These are phyloP conservation scores for Calonectria honghensis DNA, from an alignment of 2,329 filamentous ascomycete species.

Conservation along the genomic window DNA sequence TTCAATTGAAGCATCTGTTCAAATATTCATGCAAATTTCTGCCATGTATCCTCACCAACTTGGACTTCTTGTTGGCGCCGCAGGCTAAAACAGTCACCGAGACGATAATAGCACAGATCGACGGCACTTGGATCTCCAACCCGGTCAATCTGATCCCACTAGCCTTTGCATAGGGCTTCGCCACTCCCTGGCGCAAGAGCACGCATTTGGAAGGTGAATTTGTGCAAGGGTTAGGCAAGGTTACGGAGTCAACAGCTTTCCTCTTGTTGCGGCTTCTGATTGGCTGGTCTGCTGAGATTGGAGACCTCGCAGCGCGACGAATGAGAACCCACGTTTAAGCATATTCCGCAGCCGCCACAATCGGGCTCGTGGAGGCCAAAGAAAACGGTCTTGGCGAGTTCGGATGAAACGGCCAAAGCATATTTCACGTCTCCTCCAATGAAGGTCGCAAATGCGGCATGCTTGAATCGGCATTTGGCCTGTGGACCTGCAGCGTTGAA, in stretches of 20 bases:
- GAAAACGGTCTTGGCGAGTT: slow-evolving; percentile 6
- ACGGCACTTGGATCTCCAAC: slow-evolving; percentile 20
- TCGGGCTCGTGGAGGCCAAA: not conserved
- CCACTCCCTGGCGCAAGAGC: not conserved
- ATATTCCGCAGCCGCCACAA: not conserved
- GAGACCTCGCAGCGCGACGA: not conserved
- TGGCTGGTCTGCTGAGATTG: slow-evolving; percentile 1
- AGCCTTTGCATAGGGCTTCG: not conserved
- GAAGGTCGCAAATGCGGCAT: not conserved
- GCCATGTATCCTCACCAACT: no score
- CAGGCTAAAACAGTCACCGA: slow-evolving; percentile 17
- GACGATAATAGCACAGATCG: slow-evolving; percentile 6
- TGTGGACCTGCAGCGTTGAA: not conserved
- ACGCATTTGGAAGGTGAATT: slow-evolving; percentile 15
- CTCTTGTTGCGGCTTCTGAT: not conserved
- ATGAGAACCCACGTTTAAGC: not conserved
- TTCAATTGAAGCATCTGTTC: not conserved
- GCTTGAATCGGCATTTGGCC: not conserved
- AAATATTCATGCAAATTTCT: not conserved
- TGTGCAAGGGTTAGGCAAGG: slow-evolving; percentile 1
- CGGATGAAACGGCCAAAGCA: not conserved
- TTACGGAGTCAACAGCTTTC: not conserved
- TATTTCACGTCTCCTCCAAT: not conserved
- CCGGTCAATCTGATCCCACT: not conserved
- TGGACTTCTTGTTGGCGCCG: not conserved